Conservation (phyloP, 768 basidiomycete species). For the Boletus eberwhitei region DNA sequence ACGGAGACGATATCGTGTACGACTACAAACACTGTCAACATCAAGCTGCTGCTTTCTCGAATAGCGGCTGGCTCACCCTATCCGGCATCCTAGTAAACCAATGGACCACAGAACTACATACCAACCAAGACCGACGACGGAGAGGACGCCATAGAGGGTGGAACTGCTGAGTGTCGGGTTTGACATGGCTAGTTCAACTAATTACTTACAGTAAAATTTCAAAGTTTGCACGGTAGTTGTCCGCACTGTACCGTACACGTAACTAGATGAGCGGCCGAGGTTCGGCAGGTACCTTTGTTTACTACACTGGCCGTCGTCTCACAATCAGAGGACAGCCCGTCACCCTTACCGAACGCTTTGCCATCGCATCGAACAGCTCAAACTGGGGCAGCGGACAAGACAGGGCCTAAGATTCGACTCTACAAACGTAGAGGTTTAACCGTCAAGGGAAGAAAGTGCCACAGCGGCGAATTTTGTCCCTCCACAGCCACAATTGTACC, state of each 20-base stretch:
- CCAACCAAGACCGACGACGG: conserved; percentile 54
- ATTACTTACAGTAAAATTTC: background rate
- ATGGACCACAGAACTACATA: conserved; percentile 62
- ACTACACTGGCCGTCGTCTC: too few relatives aligned
- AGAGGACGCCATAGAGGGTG: conserved; percentile 16
- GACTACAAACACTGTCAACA: conserved; percentile 42
- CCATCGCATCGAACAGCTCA: too few relatives aligned
- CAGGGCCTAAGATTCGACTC: too few relatives aligned
- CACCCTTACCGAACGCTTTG: too few relatives aligned
- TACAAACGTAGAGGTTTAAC: too few relatives aligned
- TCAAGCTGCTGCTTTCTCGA: background rate
- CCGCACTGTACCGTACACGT: conserved; percentile 3
- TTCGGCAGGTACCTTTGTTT: too few relatives aligned
- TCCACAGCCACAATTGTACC: too few relatives aligned
- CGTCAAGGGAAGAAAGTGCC: too few relatives aligned
- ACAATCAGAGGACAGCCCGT: too few relatives aligned
- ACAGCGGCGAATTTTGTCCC: too few relatives aligned
- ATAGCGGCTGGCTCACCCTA: conserved; percentile 54
- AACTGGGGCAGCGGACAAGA: too few relatives aligned
- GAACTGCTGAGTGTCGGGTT: conserved; percentile 1
- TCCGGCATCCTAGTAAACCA: conserved; percentile 60
- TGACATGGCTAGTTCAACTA: conserved; percentile 11
- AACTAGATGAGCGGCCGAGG: too few relatives aligned
- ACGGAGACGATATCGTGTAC: conserved; percentile 68
- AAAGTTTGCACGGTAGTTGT: background rate